These are phyloP conservation scores for Suhomyces canberraensis DNA, from an alignment of 805 yeast genomes.

Conservation along the genomic window DNA sequence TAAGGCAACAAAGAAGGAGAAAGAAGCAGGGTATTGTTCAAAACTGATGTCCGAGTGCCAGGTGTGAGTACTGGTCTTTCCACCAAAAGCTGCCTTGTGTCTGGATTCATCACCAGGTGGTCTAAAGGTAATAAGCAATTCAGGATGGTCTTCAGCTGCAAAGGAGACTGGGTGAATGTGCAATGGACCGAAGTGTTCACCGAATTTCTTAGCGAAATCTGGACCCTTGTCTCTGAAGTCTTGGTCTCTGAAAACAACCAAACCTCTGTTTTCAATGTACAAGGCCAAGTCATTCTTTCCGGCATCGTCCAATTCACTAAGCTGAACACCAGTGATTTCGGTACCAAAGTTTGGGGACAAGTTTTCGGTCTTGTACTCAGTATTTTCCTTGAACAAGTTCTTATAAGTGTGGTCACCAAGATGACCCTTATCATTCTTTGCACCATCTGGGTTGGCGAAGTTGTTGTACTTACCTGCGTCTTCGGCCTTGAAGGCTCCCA, in stretches of 20 bases:
- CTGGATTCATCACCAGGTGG: slow-evolving; percentile 18
- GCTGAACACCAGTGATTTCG: slow-evolving; percentile 24
- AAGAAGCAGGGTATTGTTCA: slow-evolving; percentile 24
- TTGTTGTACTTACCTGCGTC: slow-evolving; percentile 19
- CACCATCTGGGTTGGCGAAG: slow-evolving; percentile 18
- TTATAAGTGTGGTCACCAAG: slow-evolving; percentile 21
- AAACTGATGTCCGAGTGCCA: slow-evolving; percentile 28
- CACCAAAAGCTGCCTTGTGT: slow-evolving; percentile 14
- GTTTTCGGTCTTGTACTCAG: slow-evolving; percentile 14
- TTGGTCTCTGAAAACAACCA: slow-evolving; percentile 24
- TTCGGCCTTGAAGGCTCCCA: slow-evolving; percentile 14
- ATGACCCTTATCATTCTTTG: slow-evolving; percentile 24
- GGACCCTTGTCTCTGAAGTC: slow-evolving; percentile 26
- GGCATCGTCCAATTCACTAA: slow-evolving; percentile 22
- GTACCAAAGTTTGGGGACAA: slow-evolving; percentile 26
- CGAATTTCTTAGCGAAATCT: slow-evolving; percentile 18
- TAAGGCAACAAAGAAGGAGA: slow-evolving; percentile 23
- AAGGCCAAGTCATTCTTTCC: slow-evolving; percentile 27
- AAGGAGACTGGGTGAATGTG: slow-evolving; percentile 24
- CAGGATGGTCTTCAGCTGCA: slow-evolving; percentile 21
- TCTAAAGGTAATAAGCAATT: slow-evolving; percentile 21
- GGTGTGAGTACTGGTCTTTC: slow-evolving; percentile 8
- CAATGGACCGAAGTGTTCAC: slow-evolving; percentile 24
- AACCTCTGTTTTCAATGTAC: slow-evolving; percentile 22
- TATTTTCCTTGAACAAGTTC: slow-evolving; percentile 16